Conservation (phyloP, 2,329 filamentous ascomycete genomes). For the Cercospora beticola region DNA sequence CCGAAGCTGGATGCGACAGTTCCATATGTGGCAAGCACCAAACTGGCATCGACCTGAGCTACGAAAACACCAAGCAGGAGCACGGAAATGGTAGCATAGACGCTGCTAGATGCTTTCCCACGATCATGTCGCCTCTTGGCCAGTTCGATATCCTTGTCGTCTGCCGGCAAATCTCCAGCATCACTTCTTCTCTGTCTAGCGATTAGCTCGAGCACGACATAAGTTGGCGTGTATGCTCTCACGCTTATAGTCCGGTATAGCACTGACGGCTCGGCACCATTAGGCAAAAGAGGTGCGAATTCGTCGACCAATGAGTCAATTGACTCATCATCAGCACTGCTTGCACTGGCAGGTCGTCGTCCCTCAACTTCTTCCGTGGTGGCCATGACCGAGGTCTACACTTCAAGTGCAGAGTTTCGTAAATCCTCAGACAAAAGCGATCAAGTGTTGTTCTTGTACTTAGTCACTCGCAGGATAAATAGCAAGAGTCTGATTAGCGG, state of each 20-base stretch:
- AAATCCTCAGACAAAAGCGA: background rate
- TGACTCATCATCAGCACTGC: constrained; percentile 5
- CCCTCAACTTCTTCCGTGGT: constrained; percentile 6
- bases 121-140: constrained; percentile 11
- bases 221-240: background rate
- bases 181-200: constrained; percentile 18
- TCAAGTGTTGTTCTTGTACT: background rate
- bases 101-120: constrained; percentile 16
- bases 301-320: constrained; percentile 17
- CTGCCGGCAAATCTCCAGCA: constrained; percentile 25
- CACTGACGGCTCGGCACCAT: constrained; percentile 9
- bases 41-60: constrained; percentile 61
- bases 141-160: constrained; percentile 28
- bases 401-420: background rate
- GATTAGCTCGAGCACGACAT: constrained; percentile 1
- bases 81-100: constrained; percentile 35
- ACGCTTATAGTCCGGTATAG: constrained; percentile 29
- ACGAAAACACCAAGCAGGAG: constrained; percentile 60
- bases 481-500: constrained; percentile 1
- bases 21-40: constrained; percentile 66
- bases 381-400: background rate
- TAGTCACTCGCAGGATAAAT: background rate
- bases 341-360: background rate
- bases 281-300: constrained; percentile 19
- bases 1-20: constrained; percentile 51